These are phyloP conservation scores for Trifolium repens DNA, from an alignment of 306 rosid species.

Conservation along the genomic window DNA sequence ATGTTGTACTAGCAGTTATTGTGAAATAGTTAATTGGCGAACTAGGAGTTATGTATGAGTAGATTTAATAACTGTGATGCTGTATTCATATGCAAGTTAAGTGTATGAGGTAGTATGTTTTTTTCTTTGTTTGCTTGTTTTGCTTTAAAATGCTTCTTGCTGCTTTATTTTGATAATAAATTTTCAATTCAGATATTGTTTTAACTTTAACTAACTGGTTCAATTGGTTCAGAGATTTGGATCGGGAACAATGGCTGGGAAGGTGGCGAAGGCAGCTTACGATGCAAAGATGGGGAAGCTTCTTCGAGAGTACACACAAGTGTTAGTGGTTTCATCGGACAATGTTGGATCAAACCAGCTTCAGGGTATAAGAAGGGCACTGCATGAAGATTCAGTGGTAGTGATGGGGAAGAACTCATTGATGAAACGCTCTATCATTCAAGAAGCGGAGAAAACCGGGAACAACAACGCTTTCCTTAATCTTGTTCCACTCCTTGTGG, in stretches of 20 bases:
- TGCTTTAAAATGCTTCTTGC: not conserved
- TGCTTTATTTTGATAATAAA: not conserved
- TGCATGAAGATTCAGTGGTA: slow-evolving; percentile 68
- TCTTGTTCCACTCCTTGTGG: slow-evolving; percentile 78
- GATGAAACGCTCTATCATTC: slow-evolving; percentile 55
- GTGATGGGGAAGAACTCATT: slow-evolving; percentile 81
- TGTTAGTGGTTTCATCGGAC: slow-evolving; percentile 72
- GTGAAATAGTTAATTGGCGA: not conserved
- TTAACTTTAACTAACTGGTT: not conserved
- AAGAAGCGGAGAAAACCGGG: slow-evolving; percentile 63
- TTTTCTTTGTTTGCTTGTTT: not conserved
- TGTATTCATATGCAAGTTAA: not conserved
- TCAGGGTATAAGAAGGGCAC: slow-evolving; percentile 67
- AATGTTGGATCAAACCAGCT: slow-evolving; percentile 74
- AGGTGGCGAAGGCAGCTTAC: slow-evolving; percentile 65
- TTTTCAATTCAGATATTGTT: not conserved
- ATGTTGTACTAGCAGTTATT: not conserved
- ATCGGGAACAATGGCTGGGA: slow-evolving; percentile 51
- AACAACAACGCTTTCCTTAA: slow-evolving; percentile 59
- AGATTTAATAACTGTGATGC: not conserved
- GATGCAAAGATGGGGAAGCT: slow-evolving; percentile 72
- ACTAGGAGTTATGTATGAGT: not conserved
- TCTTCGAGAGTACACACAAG: slow-evolving; percentile 64
- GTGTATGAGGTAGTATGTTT: not conserved
- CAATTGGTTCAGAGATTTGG: not conserved